Conservation (phyloP, 2,329 filamentous ascomycete species). For the Albifimbria verrucaria region DNA sequence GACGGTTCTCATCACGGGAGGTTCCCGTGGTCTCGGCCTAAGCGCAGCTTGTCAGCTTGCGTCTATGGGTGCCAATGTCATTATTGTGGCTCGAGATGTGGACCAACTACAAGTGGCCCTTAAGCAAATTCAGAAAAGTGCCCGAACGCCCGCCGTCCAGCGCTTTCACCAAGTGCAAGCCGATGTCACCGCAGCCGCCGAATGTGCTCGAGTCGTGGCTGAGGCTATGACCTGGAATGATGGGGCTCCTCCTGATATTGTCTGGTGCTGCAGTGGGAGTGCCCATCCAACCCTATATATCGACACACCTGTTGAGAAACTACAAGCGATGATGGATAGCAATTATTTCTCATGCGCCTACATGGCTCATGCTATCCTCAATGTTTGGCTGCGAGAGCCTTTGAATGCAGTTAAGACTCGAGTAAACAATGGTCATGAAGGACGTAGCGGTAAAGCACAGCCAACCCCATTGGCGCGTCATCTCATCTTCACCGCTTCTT, state of each 20-base stretch:
- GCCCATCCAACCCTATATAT: conserved; percentile 70
- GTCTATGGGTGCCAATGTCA: conserved; percentile 71
- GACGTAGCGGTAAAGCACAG: too few species aligned
- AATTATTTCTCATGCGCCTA: conserved; percentile 79
- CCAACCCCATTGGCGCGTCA: conserved; percentile 48
- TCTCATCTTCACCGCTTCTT: conserved; percentile 77
- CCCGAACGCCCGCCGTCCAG: too few species aligned
- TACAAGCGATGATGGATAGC: conserved; percentile 74
- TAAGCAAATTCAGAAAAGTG: too few species aligned
- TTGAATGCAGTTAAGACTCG: too few species aligned
- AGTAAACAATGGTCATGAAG: too few species aligned
- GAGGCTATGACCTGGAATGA: conserved; percentile 73
- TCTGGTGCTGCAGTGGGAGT: conserved; percentile 77
- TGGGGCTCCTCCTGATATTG: conserved; percentile 64
- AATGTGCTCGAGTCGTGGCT: conserved; percentile 60
- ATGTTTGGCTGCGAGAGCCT: conserved; percentile 54
- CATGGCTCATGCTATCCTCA: conserved; percentile 70
- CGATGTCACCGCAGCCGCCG: conserved; percentile 64
- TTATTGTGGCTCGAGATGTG: conserved; percentile 73
- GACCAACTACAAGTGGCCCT: too few species aligned
- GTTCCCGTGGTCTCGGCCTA: conserved; percentile 79
- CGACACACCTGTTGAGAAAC: conserved; percentile 57
- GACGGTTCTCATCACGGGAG: conserved; percentile 79
- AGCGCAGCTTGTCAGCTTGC: conserved; percentile 66
- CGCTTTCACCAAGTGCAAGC: conserved; percentile 33